phyloP scores from a whole-genome alignment of 179 eudicot genomes.

The Silene noctiflora region DNA sequence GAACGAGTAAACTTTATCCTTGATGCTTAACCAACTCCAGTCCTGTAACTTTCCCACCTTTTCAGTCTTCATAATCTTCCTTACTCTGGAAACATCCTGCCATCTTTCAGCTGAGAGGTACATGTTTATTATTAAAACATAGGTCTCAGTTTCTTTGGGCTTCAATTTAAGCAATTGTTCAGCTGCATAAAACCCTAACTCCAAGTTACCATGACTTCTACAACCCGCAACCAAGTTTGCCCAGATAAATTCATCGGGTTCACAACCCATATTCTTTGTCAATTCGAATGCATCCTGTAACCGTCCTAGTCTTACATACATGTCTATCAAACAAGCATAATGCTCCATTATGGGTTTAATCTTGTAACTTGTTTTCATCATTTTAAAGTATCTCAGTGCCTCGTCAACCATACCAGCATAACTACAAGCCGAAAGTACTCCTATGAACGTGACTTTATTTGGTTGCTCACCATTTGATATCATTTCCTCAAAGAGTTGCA shows the following conservation, averaged over 20 bases:
- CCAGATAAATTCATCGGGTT: slow-evolving; percentile 67
- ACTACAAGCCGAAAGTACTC: slow-evolving; percentile 75
- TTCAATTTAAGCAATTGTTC: slow-evolving; percentile 53
- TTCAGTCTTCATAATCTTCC: slow-evolving; percentile 58
- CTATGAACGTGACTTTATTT: slow-evolving; percentile 66
- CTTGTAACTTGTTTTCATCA: slow-evolving; percentile 60
- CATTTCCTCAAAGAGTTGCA: slow-evolving; percentile 67
- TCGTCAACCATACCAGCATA: slow-evolving; percentile 61
- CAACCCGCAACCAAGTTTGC: slow-evolving; percentile 62
- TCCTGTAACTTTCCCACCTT: slow-evolving; percentile 52
- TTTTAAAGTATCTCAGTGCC: slow-evolving; percentile 51
- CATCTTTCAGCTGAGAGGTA: slow-evolving; percentile 59
- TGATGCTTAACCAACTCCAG: slow-evolving; percentile 72
- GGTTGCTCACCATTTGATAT: slow-evolving; percentile 58
- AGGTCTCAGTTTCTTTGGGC: slow-evolving; percentile 54
- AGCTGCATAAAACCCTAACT: slow-evolving; percentile 58
- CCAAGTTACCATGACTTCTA: slow-evolving; percentile 59
- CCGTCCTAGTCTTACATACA: slow-evolving; percentile 67
- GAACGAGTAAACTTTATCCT: slow-evolving; percentile 56
- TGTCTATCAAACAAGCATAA: slow-evolving; percentile 56
- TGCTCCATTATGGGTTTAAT: slow-evolving; percentile 68
- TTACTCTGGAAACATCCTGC: slow-evolving; percentile 67
- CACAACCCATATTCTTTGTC: slow-evolving; percentile 47
- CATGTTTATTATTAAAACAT: slow-evolving; percentile 57
- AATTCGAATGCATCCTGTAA: slow-evolving; percentile 64